These are phyloP conservation scores for Coemansia sp. DNA, from an alignment of 192 early-diverging fungal species.

Conservation along the genomic window DNA sequence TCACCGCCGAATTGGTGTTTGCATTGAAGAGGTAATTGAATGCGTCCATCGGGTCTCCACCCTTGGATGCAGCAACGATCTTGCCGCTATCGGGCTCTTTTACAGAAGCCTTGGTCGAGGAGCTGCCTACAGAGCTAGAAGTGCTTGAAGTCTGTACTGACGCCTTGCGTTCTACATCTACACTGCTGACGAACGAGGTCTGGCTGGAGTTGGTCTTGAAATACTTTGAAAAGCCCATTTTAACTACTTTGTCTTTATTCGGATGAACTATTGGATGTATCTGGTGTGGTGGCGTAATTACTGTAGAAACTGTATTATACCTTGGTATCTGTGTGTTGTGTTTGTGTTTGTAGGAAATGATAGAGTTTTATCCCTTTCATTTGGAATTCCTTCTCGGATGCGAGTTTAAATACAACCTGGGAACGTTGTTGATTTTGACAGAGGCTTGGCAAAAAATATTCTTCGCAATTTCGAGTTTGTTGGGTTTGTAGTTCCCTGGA, in stretches of 20 bases:
- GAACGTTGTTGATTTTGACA: not conserved
- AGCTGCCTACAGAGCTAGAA: not conserved
- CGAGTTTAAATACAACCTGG: not conserved
- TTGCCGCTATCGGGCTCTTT: not conserved
- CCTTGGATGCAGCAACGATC: not conserved
- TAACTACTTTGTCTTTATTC: not conserved
- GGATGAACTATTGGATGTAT: not conserved
- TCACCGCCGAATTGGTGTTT: not conserved
- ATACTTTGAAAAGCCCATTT: conserved; percentile 2
- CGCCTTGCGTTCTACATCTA: not conserved
- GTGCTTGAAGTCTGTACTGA: not conserved
- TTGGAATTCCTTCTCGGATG: not conserved
- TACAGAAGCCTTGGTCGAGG: not conserved
- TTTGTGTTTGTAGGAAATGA: too few relatives aligned
- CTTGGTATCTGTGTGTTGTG: too few relatives aligned
- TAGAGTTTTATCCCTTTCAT: too few relatives aligned
- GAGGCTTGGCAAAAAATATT: not conserved
- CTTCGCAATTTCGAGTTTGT: not conserved
- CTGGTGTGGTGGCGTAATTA: too few relatives aligned
- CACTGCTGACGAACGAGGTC: not conserved
- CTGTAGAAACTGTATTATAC: too few relatives aligned
- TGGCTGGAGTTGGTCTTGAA: conserved; percentile 3
- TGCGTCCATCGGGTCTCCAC: not conserved
- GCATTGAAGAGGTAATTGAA: conserved; percentile 3
- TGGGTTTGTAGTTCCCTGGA: not conserved